These are phyloP conservation scores for Mollisia scopiformis DNA, from an alignment of 2,329 filamentous ascomycete species.

Conservation along the genomic window DNA sequence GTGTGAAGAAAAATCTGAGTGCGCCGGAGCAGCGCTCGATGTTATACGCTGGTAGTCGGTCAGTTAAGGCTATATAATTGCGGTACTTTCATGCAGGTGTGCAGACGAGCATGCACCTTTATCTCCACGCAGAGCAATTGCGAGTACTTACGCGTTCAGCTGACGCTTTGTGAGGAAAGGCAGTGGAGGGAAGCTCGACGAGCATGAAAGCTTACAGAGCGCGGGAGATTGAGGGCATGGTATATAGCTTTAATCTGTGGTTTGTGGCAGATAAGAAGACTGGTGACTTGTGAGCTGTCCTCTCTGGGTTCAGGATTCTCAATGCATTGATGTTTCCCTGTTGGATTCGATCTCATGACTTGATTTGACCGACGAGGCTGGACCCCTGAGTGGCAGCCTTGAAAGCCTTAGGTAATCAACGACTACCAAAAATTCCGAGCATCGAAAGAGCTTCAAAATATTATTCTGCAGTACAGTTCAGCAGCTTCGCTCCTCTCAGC, in stretches of 20 bases:
- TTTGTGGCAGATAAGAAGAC: slow-evolving; percentile 5
- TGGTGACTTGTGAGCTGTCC: slow-evolving; percentile 24
- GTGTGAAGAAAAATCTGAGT: neutral
- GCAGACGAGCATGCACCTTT: slow-evolving; percentile 22
- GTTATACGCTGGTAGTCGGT: slow-evolving; percentile 20
- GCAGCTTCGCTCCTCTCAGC: slow-evolving; percentile 5
- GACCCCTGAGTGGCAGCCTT: slow-evolving; percentile 7
- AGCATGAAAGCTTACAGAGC: slow-evolving; percentile 8
- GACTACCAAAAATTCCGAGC: neutral
- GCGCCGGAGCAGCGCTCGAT: slow-evolving; percentile 3
- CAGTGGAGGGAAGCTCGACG: neutral
- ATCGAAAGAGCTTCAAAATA: neutral
- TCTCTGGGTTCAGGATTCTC: slow-evolving; percentile 6
- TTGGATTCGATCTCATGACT: slow-evolving; percentile 17
- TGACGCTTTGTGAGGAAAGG: slow-evolving; percentile 14
- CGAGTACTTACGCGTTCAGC: slow-evolving; percentile 28
- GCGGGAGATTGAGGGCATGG: slow-evolving; percentile 17
- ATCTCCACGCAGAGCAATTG: slow-evolving; percentile 20
- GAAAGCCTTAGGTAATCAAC: neutral
- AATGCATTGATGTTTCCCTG: slow-evolving; percentile 15
- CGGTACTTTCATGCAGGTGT: slow-evolving; percentile 15
- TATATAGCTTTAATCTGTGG: slow-evolving; percentile 3
- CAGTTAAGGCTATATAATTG: slow-evolving; percentile 25
- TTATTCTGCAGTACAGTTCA: neutral
- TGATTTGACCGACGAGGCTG: slow-evolving; percentile 1